Conservation (phyloP, 2,329 filamentous ascomycete genomes). For the Sporothrix variecibatus region DNA sequence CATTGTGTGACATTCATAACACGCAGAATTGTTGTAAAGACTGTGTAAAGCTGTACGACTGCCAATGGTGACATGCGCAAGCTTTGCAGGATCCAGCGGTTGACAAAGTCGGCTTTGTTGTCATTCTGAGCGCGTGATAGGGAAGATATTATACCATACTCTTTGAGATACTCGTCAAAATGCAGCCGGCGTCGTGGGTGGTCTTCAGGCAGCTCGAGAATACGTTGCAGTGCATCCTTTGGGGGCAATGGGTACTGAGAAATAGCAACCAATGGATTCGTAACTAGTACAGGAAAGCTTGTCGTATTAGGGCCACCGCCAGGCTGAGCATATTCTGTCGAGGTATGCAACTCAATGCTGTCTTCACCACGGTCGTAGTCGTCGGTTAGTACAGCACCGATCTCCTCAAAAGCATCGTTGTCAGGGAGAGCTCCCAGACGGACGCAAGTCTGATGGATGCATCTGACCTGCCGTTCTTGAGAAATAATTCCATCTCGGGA, state of each 20-base stretch:
- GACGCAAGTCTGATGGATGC: constrained; percentile 45
- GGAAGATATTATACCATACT: constrained; percentile 50
- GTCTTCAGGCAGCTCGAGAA: constrained; percentile 42
- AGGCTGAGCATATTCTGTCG: neutral
- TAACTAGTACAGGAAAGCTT: constrained; percentile 44
- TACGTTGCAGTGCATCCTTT: constrained; percentile 44
- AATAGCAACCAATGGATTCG: constrained; percentile 51
- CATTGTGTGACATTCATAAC: constrained; percentile 43
- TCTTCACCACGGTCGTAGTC: neutral
- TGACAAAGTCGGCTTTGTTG: constrained; percentile 50
- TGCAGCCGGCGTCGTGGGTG: constrained; percentile 40
- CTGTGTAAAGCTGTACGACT: constrained; percentile 46
- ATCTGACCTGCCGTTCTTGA: neutral
- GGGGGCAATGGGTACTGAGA: constrained; percentile 44
- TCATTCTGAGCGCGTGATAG: constrained; percentile 42
- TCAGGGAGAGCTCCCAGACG: constrained; percentile 47
- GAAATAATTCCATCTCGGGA: neutral
- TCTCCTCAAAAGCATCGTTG: constrained; percentile 44
- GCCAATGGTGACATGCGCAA: constrained; percentile 51
- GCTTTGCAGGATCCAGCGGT: constrained; percentile 56
- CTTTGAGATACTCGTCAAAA: constrained; percentile 49
- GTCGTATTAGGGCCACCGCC: neutral
- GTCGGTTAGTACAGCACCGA: constrained; percentile 44
- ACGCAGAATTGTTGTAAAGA: constrained; percentile 38
- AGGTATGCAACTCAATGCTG: neutral